Evolutionary conservation across 1,284 basidiomycete genomes (phyloP).

Genomic region (Cryptococcus depauperatus): DNA sequence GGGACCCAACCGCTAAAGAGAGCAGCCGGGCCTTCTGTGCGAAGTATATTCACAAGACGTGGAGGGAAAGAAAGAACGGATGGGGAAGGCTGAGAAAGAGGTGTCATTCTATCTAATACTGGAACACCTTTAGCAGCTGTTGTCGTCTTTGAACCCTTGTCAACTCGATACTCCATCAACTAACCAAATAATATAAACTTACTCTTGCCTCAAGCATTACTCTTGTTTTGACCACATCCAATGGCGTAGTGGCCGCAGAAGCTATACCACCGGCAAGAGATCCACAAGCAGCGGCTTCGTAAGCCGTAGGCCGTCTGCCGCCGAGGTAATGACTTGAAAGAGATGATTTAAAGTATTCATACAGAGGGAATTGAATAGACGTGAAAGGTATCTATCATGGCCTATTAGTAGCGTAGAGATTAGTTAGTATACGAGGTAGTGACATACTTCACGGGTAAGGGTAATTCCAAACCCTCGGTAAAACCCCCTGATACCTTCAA

Average conservation of each 20-base stretch:
- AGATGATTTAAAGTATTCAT: constrained; percentile 73
- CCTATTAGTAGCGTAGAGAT: not conserved
- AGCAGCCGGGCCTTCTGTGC: constrained; percentile 62
- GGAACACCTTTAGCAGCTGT: too few species aligned
- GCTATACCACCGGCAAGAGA: constrained; percentile 84
- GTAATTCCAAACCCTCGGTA: constrained; percentile 74
- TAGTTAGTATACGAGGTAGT: not conserved
- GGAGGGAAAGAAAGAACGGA: constrained; percentile 50
- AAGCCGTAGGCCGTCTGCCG: constrained; percentile 56
- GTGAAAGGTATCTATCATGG: constrained; percentile 81
- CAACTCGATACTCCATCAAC: not conserved
- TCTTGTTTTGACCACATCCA: constrained; percentile 94
- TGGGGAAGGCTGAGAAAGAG: constrained; percentile 34
- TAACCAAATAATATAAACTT: constrained; percentile 23
- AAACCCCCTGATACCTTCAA: constrained; percentile 61
- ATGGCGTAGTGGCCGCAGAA: constrained; percentile 82
- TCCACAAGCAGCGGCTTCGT: constrained; percentile 86
- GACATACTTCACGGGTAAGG: constrained; percentile 62
- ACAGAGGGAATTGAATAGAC: constrained; percentile 93
- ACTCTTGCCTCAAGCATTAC: constrained; percentile 90
- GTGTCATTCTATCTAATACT: too few species aligned
- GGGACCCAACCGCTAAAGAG: constrained; percentile 85
- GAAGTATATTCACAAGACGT: constrained; percentile 60
- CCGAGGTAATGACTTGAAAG: constrained; percentile 48
- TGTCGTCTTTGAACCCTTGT: not conserved